Evolutionary conservation across 2,329 filamentous ascomycete genomes (phyloP).

Genomic region (Verticillium nubilum): DNA sequence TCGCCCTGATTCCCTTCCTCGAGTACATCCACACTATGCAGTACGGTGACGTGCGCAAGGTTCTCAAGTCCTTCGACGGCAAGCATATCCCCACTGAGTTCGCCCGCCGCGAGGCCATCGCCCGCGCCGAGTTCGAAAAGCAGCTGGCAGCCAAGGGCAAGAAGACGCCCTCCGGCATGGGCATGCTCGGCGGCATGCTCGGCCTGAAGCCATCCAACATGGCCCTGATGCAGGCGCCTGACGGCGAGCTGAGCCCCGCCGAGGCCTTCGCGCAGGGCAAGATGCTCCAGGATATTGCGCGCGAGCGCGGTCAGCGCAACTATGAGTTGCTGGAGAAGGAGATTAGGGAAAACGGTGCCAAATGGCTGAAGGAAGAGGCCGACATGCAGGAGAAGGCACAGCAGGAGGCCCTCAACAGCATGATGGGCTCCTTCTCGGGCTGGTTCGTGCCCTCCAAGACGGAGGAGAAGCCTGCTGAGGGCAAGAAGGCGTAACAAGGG

Average conservation of each 20-base stretch:
- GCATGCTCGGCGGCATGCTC: slow-evolving; percentile 64
- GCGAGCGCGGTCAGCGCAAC: slow-evolving; percentile 84
- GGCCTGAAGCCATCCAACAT: slow-evolving; percentile 70
- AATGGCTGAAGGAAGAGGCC: slow-evolving; percentile 93
- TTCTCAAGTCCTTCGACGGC: slow-evolving; percentile 83
- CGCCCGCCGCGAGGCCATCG: slow-evolving; percentile 76
- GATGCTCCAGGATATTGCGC: slow-evolving; percentile 92
- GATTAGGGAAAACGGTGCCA: slow-evolving; percentile 87
- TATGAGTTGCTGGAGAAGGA: slow-evolving; percentile 87
- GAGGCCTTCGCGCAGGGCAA: slow-evolving; percentile 88
- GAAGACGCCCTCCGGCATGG: slow-evolving; percentile 53
- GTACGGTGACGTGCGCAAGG: slow-evolving; percentile 77
- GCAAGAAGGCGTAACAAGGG: slow-evolving; percentile 7
- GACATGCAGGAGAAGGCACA: slow-evolving; percentile 82
- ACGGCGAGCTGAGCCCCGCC: slow-evolving; percentile 64
- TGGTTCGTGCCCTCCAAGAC: slow-evolving; percentile 34
- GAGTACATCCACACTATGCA: slow-evolving; percentile 97
- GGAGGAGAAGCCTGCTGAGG: slow-evolving; percentile 9
- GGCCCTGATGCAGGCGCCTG: slow-evolving; percentile 52
- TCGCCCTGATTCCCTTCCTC: slow-evolving; percentile 89
- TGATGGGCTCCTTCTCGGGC: slow-evolving; percentile 72
- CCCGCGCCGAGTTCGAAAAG: slow-evolving; percentile 79
- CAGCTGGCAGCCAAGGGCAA: slow-evolving; percentile 59
- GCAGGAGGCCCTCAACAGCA: slow-evolving; percentile 85
- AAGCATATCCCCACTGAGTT: slow-evolving; percentile 89